Evolutionary conservation across 2,329 filamentous ascomycete genomes (phyloP), one percentile per base, ranked within the genome.

Genomic region (Ceratocystis albifundus): DNA sequence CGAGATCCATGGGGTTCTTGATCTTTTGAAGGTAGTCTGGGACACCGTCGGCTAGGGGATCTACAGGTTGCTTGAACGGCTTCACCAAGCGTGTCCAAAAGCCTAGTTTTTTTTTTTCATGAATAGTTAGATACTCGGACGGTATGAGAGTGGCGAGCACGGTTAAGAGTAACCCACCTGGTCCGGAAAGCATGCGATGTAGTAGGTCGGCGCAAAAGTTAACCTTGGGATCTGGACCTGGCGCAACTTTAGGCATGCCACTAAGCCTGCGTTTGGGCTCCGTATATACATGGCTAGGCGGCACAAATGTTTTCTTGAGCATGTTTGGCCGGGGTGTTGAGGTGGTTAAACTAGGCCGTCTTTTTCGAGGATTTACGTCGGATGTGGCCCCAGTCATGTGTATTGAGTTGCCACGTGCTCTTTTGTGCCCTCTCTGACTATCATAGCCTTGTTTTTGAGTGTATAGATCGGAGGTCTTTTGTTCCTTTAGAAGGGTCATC

Each of bases 31-130:
- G 75, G 73, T 87, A 87, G 71, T 86, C 83, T 1, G 83, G 83
- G 1, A 85, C 81, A 20, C 80, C 80, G 69, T 86, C 82, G 46
- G 78, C 76, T 2, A 74, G 71, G 0, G 84, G 83, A 67, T 84
- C 79, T 5, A 86, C 84, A 0, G 84, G 80, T 28, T 85, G 79
- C 57, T 79, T 80, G 73, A 87, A 86, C 0, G 83, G 82, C 0
- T 82, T 82, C 2, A 86, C 83, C 0, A 86, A 77, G n/a, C 84
- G 81, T 0, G 84, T 86, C 84, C 84, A 87, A 72, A 84, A 86
- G 5, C 84, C 83, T 84, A 20, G 3, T 36, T 59, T 28, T n/a
- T 5, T 10, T 36, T 59, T 28, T n/a, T 5, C 8, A 32, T 36
- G 7, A 36, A 20, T 2, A 36, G 55, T 59, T 59, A 59, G 55